Evolutionary conservation across 2,329 filamentous ascomycete genomes (phyloP).

Genomic region (Sclerotinia sclerotiorum): DNA sequence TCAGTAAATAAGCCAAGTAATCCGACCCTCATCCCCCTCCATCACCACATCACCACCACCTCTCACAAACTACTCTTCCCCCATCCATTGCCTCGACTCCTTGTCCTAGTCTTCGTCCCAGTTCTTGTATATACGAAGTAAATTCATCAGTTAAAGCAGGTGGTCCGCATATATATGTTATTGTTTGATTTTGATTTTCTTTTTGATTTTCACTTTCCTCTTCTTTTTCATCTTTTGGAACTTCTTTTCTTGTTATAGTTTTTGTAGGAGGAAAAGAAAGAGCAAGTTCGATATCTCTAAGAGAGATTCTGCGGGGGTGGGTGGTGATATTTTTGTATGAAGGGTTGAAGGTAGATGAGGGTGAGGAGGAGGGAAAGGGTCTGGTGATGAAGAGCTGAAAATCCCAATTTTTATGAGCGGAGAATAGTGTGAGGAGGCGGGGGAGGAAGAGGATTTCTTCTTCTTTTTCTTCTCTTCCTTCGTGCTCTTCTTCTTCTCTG

Average conservation of each 20-base stretch:
- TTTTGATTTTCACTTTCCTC: not conserved
- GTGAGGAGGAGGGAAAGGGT: not conserved
- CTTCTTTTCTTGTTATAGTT: too few species aligned
- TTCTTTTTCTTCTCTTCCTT: not conserved
- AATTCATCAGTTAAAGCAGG: not conserved
- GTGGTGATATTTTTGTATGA: too few species aligned
- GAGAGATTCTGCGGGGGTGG: too few species aligned
- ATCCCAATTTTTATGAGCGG: not conserved
- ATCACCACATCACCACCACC: not conserved
- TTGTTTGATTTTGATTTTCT: not conserved
- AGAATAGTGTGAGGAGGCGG: not conserved
- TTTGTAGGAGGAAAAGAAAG: not conserved
- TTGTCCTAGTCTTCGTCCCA: too few species aligned
- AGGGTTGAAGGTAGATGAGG: not conserved
- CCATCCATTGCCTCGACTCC: not conserved
- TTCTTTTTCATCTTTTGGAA: too few species aligned
- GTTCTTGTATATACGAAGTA: not conserved
- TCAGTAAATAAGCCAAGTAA: too few species aligned
- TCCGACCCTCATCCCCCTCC: too few species aligned
- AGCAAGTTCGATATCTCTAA: not conserved
- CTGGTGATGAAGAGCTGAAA: not conserved
- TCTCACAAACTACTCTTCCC: not conserved
- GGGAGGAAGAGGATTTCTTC: not conserved
- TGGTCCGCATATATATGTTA: not conserved
- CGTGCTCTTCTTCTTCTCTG: not conserved